Conservation (phyloP, 1,284 basidiomycete genomes). For the Retiboletus flavoniger region DNA sequence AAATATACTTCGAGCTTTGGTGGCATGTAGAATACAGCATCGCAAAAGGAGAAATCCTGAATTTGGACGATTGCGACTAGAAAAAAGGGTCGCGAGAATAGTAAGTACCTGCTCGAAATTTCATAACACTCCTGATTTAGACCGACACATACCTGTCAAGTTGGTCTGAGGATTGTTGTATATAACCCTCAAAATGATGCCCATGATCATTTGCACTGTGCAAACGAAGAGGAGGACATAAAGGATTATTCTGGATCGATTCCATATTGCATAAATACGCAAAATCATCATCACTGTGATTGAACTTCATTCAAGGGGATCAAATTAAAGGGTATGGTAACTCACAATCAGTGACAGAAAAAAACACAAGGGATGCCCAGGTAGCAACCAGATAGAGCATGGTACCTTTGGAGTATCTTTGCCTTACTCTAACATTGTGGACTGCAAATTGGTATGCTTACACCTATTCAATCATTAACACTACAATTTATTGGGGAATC, state of each 20-base stretch:
- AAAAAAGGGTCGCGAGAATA: too few relatives aligned
- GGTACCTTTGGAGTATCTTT: not conserved
- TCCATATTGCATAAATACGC: slow-evolving; percentile 5
- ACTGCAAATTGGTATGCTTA: not conserved
- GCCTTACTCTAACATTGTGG: not conserved
- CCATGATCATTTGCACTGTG: not conserved
- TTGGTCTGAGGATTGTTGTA: not conserved
- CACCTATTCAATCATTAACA: not conserved
- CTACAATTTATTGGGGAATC: not conserved
- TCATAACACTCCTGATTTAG: too few relatives aligned
- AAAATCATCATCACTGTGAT: slow-evolving; percentile 5
- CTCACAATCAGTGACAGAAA: slow-evolving; percentile 2
- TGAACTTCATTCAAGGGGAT: not conserved
- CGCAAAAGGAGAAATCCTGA: too few relatives aligned
- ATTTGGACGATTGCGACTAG: too few relatives aligned
- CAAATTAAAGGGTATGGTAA: not conserved
- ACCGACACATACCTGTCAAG: not conserved
- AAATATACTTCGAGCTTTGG: not conserved
- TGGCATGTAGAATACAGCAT: too few relatives aligned
- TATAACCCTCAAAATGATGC: not conserved
- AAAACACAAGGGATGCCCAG: not conserved
- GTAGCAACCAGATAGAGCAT: not conserved
- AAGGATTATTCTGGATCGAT: slow-evolving; percentile 1
- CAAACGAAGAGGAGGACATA: not conserved
- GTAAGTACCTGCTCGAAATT: too few relatives aligned